Conservation (phyloP, 257 asterid species). For the Perilla frutescens region DNA sequence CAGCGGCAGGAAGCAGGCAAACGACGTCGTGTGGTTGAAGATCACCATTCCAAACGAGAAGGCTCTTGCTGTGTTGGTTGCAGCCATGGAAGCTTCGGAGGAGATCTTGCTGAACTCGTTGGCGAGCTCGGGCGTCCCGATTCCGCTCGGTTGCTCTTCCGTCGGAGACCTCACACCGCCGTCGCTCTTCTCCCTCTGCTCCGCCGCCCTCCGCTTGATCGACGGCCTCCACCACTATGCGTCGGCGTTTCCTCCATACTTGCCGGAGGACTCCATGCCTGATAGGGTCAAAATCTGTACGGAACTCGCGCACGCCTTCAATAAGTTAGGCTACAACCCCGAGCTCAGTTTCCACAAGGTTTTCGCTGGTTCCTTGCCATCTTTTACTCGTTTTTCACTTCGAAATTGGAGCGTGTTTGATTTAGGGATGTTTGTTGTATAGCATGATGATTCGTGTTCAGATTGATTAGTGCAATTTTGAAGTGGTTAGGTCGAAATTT, state of each 20-base stretch:
- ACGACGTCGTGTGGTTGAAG: constrained; percentile 16
- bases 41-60: constrained; percentile 8
- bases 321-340: constrained; percentile 52
- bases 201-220: constrained; percentile 51
- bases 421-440: background rate
- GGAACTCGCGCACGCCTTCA: constrained; percentile 58
- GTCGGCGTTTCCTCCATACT: constrained; percentile 47
- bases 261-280: constrained; percentile 58
- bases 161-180: constrained; percentile 56
- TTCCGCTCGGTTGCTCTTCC: constrained; percentile 55
- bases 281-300: constrained; percentile 58
- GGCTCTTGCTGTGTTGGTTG: too few species aligned
- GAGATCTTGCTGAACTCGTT: constrained; percentile 65
- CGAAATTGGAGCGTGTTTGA: background rate
- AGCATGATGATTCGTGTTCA: too few species aligned
- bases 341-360: constrained; percentile 73
- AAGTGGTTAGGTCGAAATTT: too few species aligned
- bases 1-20: background rate
- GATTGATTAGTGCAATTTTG: too few species aligned
- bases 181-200: constrained; percentile 52
- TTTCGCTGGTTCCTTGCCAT: constrained; percentile 22
- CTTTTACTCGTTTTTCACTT: constrained; percentile 2
- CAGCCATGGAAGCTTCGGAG: constrained; percentile 55
- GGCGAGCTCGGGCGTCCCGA: constrained; percentile 56
- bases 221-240: constrained; percentile 38